Percentiles rank a stretch among this genome's conserved stretches.
phyloP scores from a whole-genome alignment of 768 basidiomycete genomes.

The Gyrodon lividus region DNA sequence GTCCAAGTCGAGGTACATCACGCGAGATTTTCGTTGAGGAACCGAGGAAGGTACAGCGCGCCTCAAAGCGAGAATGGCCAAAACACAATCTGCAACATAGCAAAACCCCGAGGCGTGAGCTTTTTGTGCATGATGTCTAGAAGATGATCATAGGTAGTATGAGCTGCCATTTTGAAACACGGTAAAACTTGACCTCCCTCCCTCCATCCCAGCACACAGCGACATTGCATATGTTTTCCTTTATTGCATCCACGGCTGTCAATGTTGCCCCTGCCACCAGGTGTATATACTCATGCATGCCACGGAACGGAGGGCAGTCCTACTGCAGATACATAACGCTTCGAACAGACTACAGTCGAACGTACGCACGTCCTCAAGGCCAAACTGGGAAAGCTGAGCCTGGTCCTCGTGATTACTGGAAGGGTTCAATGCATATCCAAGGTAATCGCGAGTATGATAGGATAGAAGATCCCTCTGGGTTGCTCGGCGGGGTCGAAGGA shows the following conservation, averaged over 20 bases:
- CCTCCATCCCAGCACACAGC: conserved; percentile 94
- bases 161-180: not conserved
- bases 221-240: conserved; percentile 49
- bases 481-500: conserved; percentile 56
- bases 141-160: not conserved
- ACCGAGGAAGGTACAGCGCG: conserved; percentile 27
- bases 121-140: conserved; percentile 82
- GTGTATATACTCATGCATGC: conserved; percentile 65
- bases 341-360: not conserved
- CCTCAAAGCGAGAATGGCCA: conserved; percentile 74
- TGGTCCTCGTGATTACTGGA: conserved; percentile 24
- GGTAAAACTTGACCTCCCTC: conserved; percentile 40
- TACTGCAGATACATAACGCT: conserved; percentile 27
- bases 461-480: conserved; percentile 53
- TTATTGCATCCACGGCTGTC: conserved; percentile 65
- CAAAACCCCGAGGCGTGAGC: conserved; percentile 85
- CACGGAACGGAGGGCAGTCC: conserved; percentile 83
- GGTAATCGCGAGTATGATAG: conserved; percentile 74
- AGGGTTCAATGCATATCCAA: conserved; percentile 54
- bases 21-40: conserved; percentile 46
- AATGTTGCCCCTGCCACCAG: conserved; percentile 77
- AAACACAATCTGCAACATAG: conserved; percentile 87
- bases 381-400: conserved; percentile 41
- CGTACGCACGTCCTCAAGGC: conserved; percentile 55
- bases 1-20: conserved; percentile 93